phyloP scores from a whole-genome alignment of 345 rosid species.

The Hypericum perforatum region DNA sequence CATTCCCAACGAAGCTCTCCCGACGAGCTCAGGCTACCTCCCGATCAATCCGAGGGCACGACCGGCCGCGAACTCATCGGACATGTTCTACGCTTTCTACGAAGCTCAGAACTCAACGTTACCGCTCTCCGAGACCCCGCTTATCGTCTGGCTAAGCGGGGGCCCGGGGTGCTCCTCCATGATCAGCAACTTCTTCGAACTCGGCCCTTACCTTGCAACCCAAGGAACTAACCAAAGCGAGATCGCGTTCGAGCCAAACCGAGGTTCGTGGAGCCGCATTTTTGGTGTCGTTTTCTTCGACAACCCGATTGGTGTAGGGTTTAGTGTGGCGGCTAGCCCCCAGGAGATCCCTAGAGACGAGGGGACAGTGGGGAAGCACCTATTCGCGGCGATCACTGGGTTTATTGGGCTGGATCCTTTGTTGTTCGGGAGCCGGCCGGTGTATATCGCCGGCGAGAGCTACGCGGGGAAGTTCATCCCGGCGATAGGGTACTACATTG shows the following conservation, averaged over 20 bases:
- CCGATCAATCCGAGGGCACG: neutral
- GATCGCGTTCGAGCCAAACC: neutral
- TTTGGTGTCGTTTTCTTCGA: conserved; percentile 1
- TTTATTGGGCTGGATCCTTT: neutral
- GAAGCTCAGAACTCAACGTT: neutral
- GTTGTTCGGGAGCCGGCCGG: neutral
- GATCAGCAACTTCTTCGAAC: conserved; percentile 5
- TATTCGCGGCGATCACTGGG: neutral
- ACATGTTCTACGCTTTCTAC: conserved; percentile 5
- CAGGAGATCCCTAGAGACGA: neutral
- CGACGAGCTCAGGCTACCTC: conserved; percentile 1
- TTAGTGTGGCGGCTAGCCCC: neutral
- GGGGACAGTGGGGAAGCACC: neutral
- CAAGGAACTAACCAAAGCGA: neutral
- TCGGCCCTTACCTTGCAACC: neutral
- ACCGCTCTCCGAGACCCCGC: neutral
- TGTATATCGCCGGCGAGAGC: conserved; percentile 5
- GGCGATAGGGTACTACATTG: neutral
- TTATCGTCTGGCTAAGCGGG: conserved; percentile 2
- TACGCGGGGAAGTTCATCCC: conserved; percentile 2
- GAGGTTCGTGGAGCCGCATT: neutral
- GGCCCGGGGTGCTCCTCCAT: conserved; percentile 5
- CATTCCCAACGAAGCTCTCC: conserved; percentile 2
- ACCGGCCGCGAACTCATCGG: neutral
- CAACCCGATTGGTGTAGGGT: conserved; percentile 1